Percentiles rank a stretch among this genome's conserved stretches.
Evolutionary conservation across 1,139 yeast genomes (phyloP).

Genomic region (Eremothecium gossypii): DNA sequence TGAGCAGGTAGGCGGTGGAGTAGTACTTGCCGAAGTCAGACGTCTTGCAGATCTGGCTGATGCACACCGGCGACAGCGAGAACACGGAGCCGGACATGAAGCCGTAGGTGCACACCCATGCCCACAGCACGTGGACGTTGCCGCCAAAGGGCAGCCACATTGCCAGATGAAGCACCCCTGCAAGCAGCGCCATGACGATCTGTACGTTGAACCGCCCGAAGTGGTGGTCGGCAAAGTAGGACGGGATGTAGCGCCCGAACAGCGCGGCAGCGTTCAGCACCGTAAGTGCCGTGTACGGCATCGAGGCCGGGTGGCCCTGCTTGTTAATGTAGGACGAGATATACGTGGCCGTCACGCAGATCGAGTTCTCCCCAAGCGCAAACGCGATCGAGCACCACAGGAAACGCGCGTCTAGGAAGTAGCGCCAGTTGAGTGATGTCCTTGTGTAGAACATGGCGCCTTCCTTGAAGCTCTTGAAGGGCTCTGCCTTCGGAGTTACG

Average conservation of each 20-base stretch:
- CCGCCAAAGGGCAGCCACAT: constrained; percentile 33
- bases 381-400: constrained; percentile 35
- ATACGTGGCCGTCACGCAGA: constrained; percentile 44
- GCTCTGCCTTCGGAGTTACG: constrained; percentile 18
- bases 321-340: constrained; percentile 47
- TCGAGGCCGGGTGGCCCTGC: constrained; percentile 43
- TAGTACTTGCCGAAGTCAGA: constrained; percentile 41
- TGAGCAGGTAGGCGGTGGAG: constrained; percentile 37
- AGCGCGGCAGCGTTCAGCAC: constrained; percentile 52
- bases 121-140: constrained; percentile 26
- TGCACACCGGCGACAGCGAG: constrained; percentile 42
- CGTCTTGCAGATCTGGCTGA: constrained; percentile 42
- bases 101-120: constrained; percentile 31
- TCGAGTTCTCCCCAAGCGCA: constrained; percentile 46
- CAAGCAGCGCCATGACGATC: constrained; percentile 34
- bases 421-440: constrained; percentile 28
- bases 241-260: constrained; percentile 49
- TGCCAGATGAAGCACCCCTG: constrained; percentile 31
- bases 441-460: constrained; percentile 22
- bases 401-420: constrained; percentile 35
- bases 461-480: constrained; percentile 21
- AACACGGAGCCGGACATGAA: constrained; percentile 31
- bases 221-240: constrained; percentile 42
- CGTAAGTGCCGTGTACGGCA: constrained; percentile 46
- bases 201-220: constrained; percentile 52